These are phyloP conservation scores for Citrus inodora DNA, from an alignment of 345 rosid species.

Conservation along the genomic window DNA sequence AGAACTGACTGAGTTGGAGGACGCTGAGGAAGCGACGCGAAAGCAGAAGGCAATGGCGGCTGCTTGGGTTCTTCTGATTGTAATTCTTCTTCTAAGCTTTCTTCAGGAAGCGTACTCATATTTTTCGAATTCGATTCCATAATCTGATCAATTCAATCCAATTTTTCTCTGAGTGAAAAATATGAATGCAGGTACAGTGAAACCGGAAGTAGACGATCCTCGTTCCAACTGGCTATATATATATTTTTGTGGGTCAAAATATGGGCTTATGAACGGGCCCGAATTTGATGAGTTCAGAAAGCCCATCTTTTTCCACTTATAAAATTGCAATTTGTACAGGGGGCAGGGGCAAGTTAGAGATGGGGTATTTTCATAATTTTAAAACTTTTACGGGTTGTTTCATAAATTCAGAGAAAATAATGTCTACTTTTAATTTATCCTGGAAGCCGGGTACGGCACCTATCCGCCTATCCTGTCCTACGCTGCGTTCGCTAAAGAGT, in stretches of 20 bases:
- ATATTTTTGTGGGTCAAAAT: neutral
- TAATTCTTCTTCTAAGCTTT: slow-evolving; percentile 26
- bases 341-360: too few relatives aligned
- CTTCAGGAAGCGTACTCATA: slow-evolving; percentile 54
- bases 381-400: too few relatives aligned
- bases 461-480: too few relatives aligned
- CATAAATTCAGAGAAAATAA: too few relatives aligned
- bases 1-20: slow-evolving; percentile 58
- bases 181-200: neutral
- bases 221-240: too few relatives aligned
- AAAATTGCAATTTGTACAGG: too few relatives aligned
- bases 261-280: neutral
- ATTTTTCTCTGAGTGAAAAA: neutral
- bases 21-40: slow-evolving; percentile 52
- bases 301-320: too few relatives aligned
- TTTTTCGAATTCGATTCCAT: slow-evolving; percentile 42
- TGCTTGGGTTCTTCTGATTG: slow-evolving; percentile 1
- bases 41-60: slow-evolving; percentile 44
- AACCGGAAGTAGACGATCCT: neutral
- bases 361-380: too few relatives aligned
- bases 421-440: too few relatives aligned
- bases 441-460: too few relatives aligned
- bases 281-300: too few relatives aligned
- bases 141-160: neutral
- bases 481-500: too few relatives aligned